Conservation (phyloP, 768 basidiomycete species). For the Postia placenta region DNA sequence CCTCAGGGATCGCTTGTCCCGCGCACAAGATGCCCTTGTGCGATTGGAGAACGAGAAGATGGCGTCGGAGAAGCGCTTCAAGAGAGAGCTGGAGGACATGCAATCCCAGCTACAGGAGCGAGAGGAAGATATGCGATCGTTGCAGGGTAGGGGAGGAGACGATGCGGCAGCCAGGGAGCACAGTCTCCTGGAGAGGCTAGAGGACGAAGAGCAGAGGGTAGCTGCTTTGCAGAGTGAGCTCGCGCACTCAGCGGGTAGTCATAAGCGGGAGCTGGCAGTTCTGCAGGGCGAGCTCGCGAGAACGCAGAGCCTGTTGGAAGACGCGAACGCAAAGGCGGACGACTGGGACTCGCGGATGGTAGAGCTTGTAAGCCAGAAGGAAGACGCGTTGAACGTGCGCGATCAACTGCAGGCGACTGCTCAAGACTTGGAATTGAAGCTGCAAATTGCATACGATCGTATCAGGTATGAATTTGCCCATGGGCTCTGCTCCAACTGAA, state of each 20-base stretch:
- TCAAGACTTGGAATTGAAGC: not conserved
- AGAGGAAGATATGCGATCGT: constrained; percentile 48
- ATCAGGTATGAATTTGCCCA: not conserved
- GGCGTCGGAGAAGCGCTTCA: constrained; percentile 43
- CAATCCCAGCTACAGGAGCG: constrained; percentile 42
- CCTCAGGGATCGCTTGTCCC: constrained; percentile 41
- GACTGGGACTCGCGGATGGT: constrained; percentile 37
- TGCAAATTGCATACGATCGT: not conserved
- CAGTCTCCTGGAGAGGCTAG: constrained; percentile 57
- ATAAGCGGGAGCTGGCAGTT: constrained; percentile 11
- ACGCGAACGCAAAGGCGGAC: constrained; percentile 33
- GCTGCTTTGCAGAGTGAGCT: constrained; percentile 46
- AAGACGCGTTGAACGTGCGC: constrained; percentile 35
- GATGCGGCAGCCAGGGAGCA: constrained; percentile 46
- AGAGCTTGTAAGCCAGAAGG: constrained; percentile 50
- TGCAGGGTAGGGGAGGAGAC: constrained; percentile 28
- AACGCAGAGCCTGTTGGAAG: constrained; percentile 26
- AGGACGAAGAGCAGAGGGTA: constrained; percentile 69
- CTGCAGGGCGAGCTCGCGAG: constrained; percentile 33
- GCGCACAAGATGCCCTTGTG: constrained; percentile 38
- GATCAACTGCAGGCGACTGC: constrained; percentile 1
- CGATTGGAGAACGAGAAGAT: constrained; percentile 54
- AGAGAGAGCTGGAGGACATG: constrained; percentile 39
- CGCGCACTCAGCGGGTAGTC: constrained; percentile 30
- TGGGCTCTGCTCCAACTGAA: not conserved